A percentile compares a stretch with the other conserved stretches of the same genome.
Evolutionary conservation across 2,329 filamentous ascomycete species (phyloP).

Genomic region (Alternaria ventricosa): DNA sequence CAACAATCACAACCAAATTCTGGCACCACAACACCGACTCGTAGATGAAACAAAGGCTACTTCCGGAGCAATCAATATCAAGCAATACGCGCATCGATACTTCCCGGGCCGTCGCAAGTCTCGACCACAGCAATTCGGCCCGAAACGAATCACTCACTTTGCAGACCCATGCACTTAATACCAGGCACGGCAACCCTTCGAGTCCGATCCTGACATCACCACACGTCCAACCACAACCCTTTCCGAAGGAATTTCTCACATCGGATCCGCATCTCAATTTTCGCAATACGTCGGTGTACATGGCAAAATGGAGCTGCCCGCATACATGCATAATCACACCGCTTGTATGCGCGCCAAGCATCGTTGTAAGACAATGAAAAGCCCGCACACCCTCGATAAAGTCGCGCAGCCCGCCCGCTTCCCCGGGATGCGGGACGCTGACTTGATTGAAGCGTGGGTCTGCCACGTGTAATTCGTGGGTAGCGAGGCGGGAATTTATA

Average conservation of each 20-base stretch:
- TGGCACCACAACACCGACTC: constrained; percentile 14
- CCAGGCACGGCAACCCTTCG: neutral
- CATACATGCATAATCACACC: constrained; percentile 37
- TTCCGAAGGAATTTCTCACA: neutral
- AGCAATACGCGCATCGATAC: neutral
- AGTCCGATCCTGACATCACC: constrained; percentile 4
- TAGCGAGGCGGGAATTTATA: constrained; percentile 3
- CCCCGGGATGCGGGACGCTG: constrained; percentile 30
- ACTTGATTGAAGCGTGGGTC: constrained; percentile 13
- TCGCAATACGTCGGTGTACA: neutral
- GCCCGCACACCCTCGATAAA: neutral
- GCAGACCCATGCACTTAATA: neutral
- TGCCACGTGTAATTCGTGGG: constrained; percentile 18
- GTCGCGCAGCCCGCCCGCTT: constrained; percentile 17
- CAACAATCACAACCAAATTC: constrained; percentile 12
- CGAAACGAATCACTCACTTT: neutral
- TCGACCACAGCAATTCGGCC: neutral
- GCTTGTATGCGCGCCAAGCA: constrained; percentile 29
- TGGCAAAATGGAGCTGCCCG: constrained; percentile 19
- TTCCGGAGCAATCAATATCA: neutral
- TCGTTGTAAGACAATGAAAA: neutral
- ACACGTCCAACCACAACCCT: neutral
- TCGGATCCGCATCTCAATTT: neutral
- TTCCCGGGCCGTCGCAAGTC: neutral
- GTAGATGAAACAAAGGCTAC: neutral